Base-by-base conservation (phyloP, 192 early-diverging fungal species). In the Linnemannia exigua region DNA sequence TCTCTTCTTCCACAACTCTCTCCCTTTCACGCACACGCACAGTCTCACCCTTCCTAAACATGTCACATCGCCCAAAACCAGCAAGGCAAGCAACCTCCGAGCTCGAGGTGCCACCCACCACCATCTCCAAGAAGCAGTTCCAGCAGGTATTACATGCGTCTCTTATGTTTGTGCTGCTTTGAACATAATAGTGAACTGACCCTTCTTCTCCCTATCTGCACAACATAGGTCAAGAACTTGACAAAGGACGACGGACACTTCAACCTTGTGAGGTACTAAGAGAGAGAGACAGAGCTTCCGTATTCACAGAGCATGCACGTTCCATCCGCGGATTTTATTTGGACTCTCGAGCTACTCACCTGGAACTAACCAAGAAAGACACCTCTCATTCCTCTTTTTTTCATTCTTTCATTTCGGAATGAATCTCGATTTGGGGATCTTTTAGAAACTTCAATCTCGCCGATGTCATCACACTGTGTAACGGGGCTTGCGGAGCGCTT, bases 391-490 rank as follows among this genome's bases (percentile, higher is more conserved):
- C 36, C n/a, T 5, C 41, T 11, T 16, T n/a, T 54, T 67, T 33
- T 14, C 35, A 58, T 76, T 68, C 31, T 54, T 69, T 67, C 7
- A 22, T 35, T 58, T 54, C 5, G 17, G 25, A n/a, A 31, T 37
- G n/a, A n/a, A n/a, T n/a, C n/a, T n/a, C n/a, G n/a, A n/a, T n/a
- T n/a, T n/a, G n/a, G n/a, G n/a, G n/a, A n/a, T n/a, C 3, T 14
- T 36, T 25, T 80, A 92, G 92, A 66, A 92, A 92, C 74, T 97
- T 98, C 85, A 90, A 94, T 73, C 82, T 95, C 51, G 97, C 97
- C 5, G 97, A 98, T 88, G 89, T 95, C 78, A 95, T 98, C 73
- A 98, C 97, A 5, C 91, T 98, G 16, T 93, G 93, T 72, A 98
- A 97, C 90, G 94, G 94, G 28, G 93, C 94, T 36, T 97, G 95